Base-by-base conservation (phyloP, 1,284 basidiomycete species). In the Microbotryomycetes sp. region DNA sequence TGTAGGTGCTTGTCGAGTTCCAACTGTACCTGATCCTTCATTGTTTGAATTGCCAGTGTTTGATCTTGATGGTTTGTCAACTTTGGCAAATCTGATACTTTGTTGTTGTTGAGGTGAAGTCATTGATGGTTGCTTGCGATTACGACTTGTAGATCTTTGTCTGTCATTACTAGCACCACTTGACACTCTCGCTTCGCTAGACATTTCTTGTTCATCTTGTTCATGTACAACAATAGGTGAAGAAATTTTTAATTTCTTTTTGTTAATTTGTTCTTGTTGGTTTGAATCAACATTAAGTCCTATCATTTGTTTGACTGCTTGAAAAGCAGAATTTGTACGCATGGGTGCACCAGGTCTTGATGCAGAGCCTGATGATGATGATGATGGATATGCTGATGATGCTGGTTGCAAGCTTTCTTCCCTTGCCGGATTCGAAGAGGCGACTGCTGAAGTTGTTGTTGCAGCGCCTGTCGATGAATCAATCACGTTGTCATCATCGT, bases 251-350 rank as follows among this genome's bases (percentile, higher is more conserved):
- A 42, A 42, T 19, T 42, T 42, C 36, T 42, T 42, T 19, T 42
- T 42, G 36, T 42, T 19, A 9, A 42, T 12, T 12, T 9, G 19
- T 19, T 9, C 9, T 12, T 19, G 12, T 42, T 42, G 12, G 36
- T 9, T 12, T 12, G 36, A 19, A 19, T 42, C 36, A 9, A 42
- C 36, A 9, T 42, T 42, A 19, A 42, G 19, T 12, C 36, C 36
- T 12, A 62, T 46, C 16, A 62, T 47, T 26, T 58, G 63, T n/a
- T 59, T 58, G n/a, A 67, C 53, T 26, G 59, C 53, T 4, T 56
- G 30, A 30, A 67, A 49, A 28, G 60, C 59, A 4, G 56, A 56
- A 28, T 31, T 52, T 36, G 58, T 56, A 5, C 60, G 58, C 1
- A 23, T 22, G 0, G 58, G 63, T 0, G 55, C 15, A 1, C 60